Base-by-base conservation (phyloP, 176 grass and related monocot species). In the Carex pumila region DNA sequence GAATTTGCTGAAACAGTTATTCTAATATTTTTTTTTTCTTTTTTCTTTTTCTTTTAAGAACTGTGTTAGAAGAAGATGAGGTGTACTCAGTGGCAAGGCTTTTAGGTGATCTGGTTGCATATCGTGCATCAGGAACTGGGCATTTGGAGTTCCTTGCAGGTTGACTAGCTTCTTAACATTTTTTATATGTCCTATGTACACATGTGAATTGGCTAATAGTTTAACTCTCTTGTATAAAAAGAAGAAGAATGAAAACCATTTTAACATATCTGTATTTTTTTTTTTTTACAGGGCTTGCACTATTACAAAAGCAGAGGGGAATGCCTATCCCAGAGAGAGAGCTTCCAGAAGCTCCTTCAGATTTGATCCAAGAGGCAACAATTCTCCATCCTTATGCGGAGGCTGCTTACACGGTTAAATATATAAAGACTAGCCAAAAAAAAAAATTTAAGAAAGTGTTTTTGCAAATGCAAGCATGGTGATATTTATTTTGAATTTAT, bases 101-200 rank as follows among this genome's bases (percentile, higher is more conserved):
- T 76, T 88, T 98, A 75, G 96, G 96, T 52, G 93, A 98, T 89
- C 89, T 98, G 85, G 92, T 98, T 82, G 96, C 96, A 64, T 98
- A 98, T 93, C 96, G 96, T 61, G 96, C 96, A 89, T 98, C 96
- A 76, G 96, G 93, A 87, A 98, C 96, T 43, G 93, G 93, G 14
- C 96, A 98, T 94, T 93, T 98, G 81, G 93, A 98, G 88, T 81
- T 98, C 7, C 80, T 98, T 80, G 91, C 93, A 93, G 96, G 93
- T 98, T 87, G 65, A 67, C 89, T 65, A 56, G 4, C 50, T 55
- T 15, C 72, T 29, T 39, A 39, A 36, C 36, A 34, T 69, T 85
- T 75, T 34, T 13, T 57, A 75, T 55, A 19, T 57, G 68, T 81
- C 12, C n/a, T 88, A 80, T 39, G 50, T 32, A 17, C 49, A 77